Base-by-base conservation (phyloP, 139 green algal genomes). In the Monoraphidium neglectum region DNA sequence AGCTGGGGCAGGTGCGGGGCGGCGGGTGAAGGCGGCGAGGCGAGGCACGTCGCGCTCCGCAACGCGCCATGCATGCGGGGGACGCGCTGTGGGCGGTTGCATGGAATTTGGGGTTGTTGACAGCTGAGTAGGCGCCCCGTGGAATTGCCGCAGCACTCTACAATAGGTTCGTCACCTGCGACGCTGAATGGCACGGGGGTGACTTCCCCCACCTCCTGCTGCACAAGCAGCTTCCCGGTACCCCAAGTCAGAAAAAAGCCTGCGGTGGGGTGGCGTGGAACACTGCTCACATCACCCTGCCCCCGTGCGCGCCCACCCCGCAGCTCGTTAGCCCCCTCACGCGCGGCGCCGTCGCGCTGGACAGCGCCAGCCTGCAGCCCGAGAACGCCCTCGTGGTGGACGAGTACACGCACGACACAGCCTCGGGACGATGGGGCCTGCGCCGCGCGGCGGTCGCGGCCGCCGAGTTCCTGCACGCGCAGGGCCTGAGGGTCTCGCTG, bases 371-470 rank as follows among this genome's bases (percentile, higher is more conserved):
- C 4, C 68, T 74, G 26, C 51, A 86, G 21, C 70, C 86, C 0
- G 53, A 84, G 46, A 53, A 72, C 35, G 82, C 87, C 1, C 74
- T 94, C 10, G 72, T 97, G 30, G 92, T 95, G 51, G 92, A 97
- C 59, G 79, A 88, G 40, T 97, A 97, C 59, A 38, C 6, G 23
- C 57, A 69, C 61, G 24, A 51, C 47, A 43, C 68, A 28, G 61
- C 26, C 38, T 82, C 83, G 30, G 75, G 80, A 2, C 49, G 66
- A 35, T 88, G 84, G 60, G n/a, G 36, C 1, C 73, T 92, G 35
- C 30, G 69, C 8, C 53, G 46, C 6, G 70, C 86, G 36, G 83
- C 77, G 23, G 83, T 81, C 2, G 87, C 90, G 63, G 68, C 91
- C 13, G 64, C 81, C 32, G 78, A 65, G 53, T 82, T 74, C 37